Evolutionary conservation across 1,139 yeast genomes (phyloP), one percentile per base, ranked within the genome.

Genomic region (Suhomyces atakaporum): DNA sequence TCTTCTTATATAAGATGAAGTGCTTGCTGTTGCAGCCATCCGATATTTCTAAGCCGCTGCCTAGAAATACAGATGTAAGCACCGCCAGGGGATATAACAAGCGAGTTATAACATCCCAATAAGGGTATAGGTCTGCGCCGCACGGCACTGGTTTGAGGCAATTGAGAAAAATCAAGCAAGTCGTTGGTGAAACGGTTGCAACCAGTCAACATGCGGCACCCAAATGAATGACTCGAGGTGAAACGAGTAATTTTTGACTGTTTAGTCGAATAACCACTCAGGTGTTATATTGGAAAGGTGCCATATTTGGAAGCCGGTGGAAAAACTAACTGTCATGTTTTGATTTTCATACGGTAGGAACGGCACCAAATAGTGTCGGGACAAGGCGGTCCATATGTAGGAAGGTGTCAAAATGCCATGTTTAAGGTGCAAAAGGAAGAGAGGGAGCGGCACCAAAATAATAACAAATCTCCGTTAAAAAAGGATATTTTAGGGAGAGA

Each of bases 81-180:
- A 6, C 11, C 11, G 24, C 10, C 12, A n/a, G 6, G 12, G 18
- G 27, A 7, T 14, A 25, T 8, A 13, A 25, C 27, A 25, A 25
- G 27, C 27, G 27, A 25, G 16, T 11, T 4, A 23, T n/a, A 11
- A 23, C n/a, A 11, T 11, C 8, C 25, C n/a, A 23, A 10, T 18
- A 6, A 18, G 8, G 20, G 7, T 18, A 23, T n/a, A 16, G 19
- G 29, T 26, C 20, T 15, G 29, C 29, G 29, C 29, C 29, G 29
- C 29, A 26, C 29, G 29, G 29, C 29, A 15, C 29, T 16, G 20
- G 12, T 14, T 7, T n/a, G 9, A 7, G 14, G 8, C 6, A 7
- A 22, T 22, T n/a, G n/a, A 22, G 12, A n/a, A 18, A 18, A 18
- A 18, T 6, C 20, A 18, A 5, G 20, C 20, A 18, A 18, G 8